A percentile compares a stretch with the other conserved stretches of the same genome.
Evolutionary conservation across 768 basidiomycete species (phyloP).

Genomic region (Lactarius akahatsu): DNA sequence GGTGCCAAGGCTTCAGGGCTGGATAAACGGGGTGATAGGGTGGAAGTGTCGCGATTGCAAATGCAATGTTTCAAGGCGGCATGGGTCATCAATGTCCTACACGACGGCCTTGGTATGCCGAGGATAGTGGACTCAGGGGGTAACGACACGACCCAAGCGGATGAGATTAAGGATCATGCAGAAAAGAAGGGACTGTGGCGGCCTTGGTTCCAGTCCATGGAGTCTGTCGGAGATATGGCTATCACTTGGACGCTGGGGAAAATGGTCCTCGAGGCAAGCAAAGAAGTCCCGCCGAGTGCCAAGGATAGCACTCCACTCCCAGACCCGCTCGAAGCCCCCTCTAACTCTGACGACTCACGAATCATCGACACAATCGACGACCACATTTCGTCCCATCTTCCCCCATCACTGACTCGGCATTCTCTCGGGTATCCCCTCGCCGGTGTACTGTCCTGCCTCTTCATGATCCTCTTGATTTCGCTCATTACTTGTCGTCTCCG

Average conservation of each 20-base stretch:
- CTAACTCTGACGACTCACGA: slow-evolving; percentile 50
- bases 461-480: slow-evolving; percentile 44
- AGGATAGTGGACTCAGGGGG: slow-evolving; percentile 86
- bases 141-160: slow-evolving; percentile 64
- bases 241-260: slow-evolving; percentile 98
- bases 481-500: slow-evolving; percentile 57
- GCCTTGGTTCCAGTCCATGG: slow-evolving; percentile 89
- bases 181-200: slow-evolving; percentile 76
- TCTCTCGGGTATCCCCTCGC: slow-evolving; percentile 75
- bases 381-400: slow-evolving; percentile 63
- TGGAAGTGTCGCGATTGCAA: slow-evolving; percentile 82
- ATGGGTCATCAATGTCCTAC: slow-evolving; percentile 94
- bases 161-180: slow-evolving; percentile 74
- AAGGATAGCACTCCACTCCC: slow-evolving; percentile 55
- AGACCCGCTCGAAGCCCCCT: slow-evolving; percentile 47
- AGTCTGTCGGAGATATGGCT: slow-evolving; percentile 88
- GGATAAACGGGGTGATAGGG: slow-evolving; percentile 67
- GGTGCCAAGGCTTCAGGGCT: slow-evolving; percentile 60
- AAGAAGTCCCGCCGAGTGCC: slow-evolving; percentile 60
- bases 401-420: slow-evolving; percentile 56
- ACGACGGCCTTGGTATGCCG: slow-evolving; percentile 94
- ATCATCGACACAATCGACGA: slow-evolving; percentile 64
- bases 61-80: slow-evolving; percentile 99
- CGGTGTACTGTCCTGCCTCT: slow-evolving; percentile 55
- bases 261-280: slow-evolving; percentile 97